These are phyloP conservation scores for Achlya hypogyna DNA, from an alignment of 352 stramenopile genomes.

Conservation along the genomic window DNA sequence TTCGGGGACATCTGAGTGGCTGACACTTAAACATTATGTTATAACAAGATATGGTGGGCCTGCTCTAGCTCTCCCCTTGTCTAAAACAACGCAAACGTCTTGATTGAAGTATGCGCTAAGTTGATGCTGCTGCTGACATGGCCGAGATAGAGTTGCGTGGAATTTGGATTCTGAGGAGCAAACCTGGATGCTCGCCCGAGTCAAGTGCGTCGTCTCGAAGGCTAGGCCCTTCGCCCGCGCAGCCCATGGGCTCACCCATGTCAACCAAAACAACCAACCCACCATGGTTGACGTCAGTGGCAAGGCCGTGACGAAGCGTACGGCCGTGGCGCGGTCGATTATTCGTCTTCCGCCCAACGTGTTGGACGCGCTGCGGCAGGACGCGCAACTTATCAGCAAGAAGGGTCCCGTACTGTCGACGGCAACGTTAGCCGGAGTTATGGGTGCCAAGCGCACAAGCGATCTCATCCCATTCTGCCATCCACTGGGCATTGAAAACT, in stretches of 20 bases:
- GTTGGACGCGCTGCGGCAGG: slow-evolving; percentile 53
- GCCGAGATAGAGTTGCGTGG: no score
- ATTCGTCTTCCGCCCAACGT: slow-evolving; percentile 81
- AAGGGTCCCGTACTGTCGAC: slow-evolving; percentile 89
- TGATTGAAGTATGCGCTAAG: no score
- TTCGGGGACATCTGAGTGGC: not conserved
- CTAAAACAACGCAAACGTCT: not conserved
- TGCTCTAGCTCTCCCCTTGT: no score
- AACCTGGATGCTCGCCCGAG: no score
- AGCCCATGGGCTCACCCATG: slow-evolving; percentile 18
- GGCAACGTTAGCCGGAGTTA: slow-evolving; percentile 88
- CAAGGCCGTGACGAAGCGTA: slow-evolving; percentile 77
- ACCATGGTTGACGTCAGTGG: slow-evolving; percentile 88
- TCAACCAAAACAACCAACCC: slow-evolving; percentile 23
- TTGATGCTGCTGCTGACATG: no score
- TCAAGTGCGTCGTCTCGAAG: no score
- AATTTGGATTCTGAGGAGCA: no score
- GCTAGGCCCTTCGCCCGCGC: no score
- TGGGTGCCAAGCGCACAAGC: slow-evolving; percentile 90
- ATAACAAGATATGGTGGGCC: no score
- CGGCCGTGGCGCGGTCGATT: slow-evolving; percentile 71
- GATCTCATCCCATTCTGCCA: slow-evolving; percentile 92
- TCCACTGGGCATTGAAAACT: slow-evolving; percentile 85
- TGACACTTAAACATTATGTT: not conserved
- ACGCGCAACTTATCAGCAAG: slow-evolving; percentile 38